Base-by-base conservation (phyloP, 495 filamentous ascomycete species). In the Neurospora sp. region DNA sequence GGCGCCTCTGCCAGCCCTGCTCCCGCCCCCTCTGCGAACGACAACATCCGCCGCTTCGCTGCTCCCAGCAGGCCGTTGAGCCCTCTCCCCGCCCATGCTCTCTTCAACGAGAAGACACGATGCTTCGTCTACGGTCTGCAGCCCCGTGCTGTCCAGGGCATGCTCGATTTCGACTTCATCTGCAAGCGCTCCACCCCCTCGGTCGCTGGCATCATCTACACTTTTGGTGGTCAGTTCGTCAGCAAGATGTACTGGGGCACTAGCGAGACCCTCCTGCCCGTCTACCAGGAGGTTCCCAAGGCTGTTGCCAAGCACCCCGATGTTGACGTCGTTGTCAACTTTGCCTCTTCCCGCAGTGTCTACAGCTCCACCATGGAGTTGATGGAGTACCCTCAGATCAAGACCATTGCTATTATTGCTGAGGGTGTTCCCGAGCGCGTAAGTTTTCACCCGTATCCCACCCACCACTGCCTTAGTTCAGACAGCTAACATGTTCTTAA, bases 221-320 rank as follows among this genome's bases (percentile, higher is more conserved):
- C 96, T 77, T 99, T 99, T 81, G 96, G 96, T 83, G 96, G 96
- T 71, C 96, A 99, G 82, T 99, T 98, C 90, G 96, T 99, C 77
- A 97, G 94, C 89, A 99, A 99, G 90, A 99, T 99, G 96, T 97
- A 99, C 90, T 99, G 96, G 96, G 96, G 96, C 79, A 99, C 96
- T 75, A 98, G 94, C 85, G 96, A 99, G 88, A 99, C 96, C 65
- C 91, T 99, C 44, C 92, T 99, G 70, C 96, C 96, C 70, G 96
- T 99, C 80, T 99, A 99, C 88, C 94, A 99, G 86, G 89, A 93
- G 75, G 93, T 94, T 41, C 85, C 89, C 78, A 97, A 98, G 87
- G 96, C 96, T 74, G 90, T 98, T 81, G 91, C 91, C 82, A 99
- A 99, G 90, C 96, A 99, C 89, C 89, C 87, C 71, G 96, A 99